phyloP scores from a whole-genome alignment of 352 stramenopile genomes.

The Globisporangium polare region DNA sequence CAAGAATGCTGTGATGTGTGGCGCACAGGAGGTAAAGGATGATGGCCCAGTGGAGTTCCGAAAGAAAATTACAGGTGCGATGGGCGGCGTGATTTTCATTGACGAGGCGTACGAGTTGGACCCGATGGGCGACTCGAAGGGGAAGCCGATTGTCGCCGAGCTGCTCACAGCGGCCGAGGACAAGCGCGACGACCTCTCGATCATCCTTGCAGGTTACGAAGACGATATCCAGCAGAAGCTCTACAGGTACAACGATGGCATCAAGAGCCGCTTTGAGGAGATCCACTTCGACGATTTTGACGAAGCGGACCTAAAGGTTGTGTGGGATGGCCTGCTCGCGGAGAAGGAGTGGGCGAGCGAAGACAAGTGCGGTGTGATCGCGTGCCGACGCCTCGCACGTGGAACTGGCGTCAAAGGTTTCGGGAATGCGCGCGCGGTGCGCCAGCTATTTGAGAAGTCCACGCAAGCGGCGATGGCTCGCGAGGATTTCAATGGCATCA shows the following conservation, averaged over 20 bases:
- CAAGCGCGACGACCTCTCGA: slow-evolving; percentile 74
- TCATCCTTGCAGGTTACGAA: slow-evolving; percentile 92
- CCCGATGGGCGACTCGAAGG: slow-evolving; percentile 67
- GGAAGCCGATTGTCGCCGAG: slow-evolving; percentile 84
- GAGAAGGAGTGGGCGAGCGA: slow-evolving; percentile 49
- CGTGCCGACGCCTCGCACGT: slow-evolving; percentile 59
- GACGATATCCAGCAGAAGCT: slow-evolving; percentile 92
- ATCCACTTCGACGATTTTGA: slow-evolving; percentile 91
- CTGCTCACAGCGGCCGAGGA: slow-evolving; percentile 87
- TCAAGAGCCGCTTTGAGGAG: slow-evolving; percentile 81
- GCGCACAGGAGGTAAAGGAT: slow-evolving; percentile 75
- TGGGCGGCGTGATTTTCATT: slow-evolving; percentile 90
- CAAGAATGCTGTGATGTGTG: slow-evolving; percentile 34
- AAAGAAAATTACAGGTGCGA: slow-evolving; percentile 37
- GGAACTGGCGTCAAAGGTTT: slow-evolving; percentile 75
- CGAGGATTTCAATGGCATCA: slow-evolving; percentile 56
- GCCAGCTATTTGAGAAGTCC: slow-evolving; percentile 71
- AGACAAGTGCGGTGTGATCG: slow-evolving; percentile 46
- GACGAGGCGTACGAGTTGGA: slow-evolving; percentile 93
- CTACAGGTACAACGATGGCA: slow-evolving; percentile 88
- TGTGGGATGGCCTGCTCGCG: slow-evolving; percentile 54
- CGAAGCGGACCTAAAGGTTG: slow-evolving; percentile 73
- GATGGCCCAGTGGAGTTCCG: slow-evolving; percentile 62
- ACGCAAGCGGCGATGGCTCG: slow-evolving; percentile 55
- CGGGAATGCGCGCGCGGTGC: slow-evolving; percentile 81